Base-by-base conservation (phyloP, 306 rosid species). In the Neltuma alba region DNA sequence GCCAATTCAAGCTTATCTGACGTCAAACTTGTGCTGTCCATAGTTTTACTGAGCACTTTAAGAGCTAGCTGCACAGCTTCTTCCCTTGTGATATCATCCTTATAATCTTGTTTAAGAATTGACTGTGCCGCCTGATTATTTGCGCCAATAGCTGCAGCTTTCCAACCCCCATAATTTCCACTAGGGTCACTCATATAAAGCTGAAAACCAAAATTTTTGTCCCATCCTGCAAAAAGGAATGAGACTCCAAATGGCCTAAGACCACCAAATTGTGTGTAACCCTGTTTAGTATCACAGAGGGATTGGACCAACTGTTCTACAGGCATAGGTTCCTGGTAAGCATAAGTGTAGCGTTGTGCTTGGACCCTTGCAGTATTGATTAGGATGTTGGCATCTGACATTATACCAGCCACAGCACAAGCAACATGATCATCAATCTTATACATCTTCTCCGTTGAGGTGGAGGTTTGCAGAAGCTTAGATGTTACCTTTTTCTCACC, bases 101-200 rank as follows among this genome's bases (percentile, higher is more conserved):
- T 86, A 79, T 86, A 86, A 71, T 83, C 89, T 83, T 86, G 89
- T 83, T 86, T 86, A 0, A 86, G 85, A 62, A 86, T 86, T 64
- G 89, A 86, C 61, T 83, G 87, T 13, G 83, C 87, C 1, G 85
- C 89, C 70, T 86, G 89, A 76, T 86, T 83, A 21, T 86, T 86
- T 50, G 85, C 87, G 18, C 85, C 89, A 21, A 86, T 77, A 41
- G 89, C 87, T 30, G 79, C 87, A 47, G 87, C 89, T 86, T 83
- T 86, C 89, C 89, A 86, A n/a, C 89, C 89, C 23, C 85, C 87
- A 74, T 86, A 86, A 21, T 83, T 86, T 80, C 89, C 87, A 78
- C 89, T 86, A n/a, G 87, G 87, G 67, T 86, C 89, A 45, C 85
- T 86, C 89, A 86, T 86, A 83, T 83, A 86, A 38, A 86, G 89